Evolutionary conservation across 805 yeast genomes (phyloP).

Genomic region (Komagataella populi): DNA sequence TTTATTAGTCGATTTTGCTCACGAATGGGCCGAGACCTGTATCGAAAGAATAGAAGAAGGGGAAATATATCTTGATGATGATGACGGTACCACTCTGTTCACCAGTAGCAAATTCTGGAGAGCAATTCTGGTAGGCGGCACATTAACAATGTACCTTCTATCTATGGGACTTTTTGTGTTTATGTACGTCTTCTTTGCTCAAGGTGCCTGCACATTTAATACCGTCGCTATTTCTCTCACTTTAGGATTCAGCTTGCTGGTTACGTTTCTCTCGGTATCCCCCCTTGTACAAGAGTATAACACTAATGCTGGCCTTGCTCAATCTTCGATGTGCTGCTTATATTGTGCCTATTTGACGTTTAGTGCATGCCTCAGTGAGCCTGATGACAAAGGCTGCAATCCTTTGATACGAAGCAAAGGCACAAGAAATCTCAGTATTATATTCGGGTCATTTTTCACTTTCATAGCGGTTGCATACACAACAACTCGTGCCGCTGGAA

Average conservation of each 20-base stretch:
- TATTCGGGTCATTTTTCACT: conserved; percentile 87
- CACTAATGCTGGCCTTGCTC: conserved; percentile 94
- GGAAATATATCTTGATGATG: conserved; percentile 36
- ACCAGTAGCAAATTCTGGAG: conserved; percentile 48
- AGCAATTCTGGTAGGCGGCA: conserved; percentile 70
- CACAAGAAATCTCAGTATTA: conserved; percentile 77
- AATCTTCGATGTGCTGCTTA: conserved; percentile 87
- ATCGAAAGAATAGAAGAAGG: conserved; percentile 81
- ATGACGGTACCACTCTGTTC: conserved; percentile 26
- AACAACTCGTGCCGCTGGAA: conserved; percentile 92
- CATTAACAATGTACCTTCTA: conserved; percentile 70
- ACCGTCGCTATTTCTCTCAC: conserved; percentile 77
- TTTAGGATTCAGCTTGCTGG: conserved; percentile 45
- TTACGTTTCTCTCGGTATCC: conserved; percentile 60
- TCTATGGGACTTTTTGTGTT: conserved; percentile 58
- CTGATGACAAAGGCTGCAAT: conserved; percentile 86
- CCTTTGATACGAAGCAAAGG: conserved; percentile 84
- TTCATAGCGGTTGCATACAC: conserved; percentile 94
- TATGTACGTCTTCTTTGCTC: conserved; percentile 78
- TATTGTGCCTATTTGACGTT: conserved; percentile 86
- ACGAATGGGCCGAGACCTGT: conserved; percentile 97
- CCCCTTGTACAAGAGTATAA: conserved; percentile 83
- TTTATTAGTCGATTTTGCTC: conserved; percentile 90
- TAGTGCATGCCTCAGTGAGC: conserved; percentile 92
- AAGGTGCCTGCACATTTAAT: conserved; percentile 75